Percentiles rank a stretch among this genome's conserved stretches.
Conservation (phyloP, 2,329 filamentous ascomycete genomes). For the Sordariomycetes sp. region DNA sequence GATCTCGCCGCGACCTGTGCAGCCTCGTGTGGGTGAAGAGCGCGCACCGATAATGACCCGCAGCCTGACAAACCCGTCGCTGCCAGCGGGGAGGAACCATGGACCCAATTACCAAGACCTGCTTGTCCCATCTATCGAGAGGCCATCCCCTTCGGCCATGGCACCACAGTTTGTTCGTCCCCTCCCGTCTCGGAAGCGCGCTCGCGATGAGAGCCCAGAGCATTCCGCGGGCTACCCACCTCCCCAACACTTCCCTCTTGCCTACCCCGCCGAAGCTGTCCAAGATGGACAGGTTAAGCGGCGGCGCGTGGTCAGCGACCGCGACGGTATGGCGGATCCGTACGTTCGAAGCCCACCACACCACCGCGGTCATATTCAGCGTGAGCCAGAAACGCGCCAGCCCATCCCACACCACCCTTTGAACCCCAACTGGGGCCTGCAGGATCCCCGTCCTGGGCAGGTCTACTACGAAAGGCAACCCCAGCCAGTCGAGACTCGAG, state of each 20-base stretch:
- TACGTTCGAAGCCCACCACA: not conserved
- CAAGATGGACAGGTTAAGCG: slow-evolving; percentile 2
- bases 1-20: not conserved
- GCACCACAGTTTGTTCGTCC: slow-evolving; percentile 3
- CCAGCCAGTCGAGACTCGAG: not conserved
- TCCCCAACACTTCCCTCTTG: not conserved
- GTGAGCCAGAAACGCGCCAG: not conserved
- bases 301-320: not conserved
- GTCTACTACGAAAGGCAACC: not conserved
- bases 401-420: not conserved
- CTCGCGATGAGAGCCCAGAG: slow-evolving; percentile 1
- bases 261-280: not conserved
- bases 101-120: not conserved
- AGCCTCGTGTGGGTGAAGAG: not conserved
- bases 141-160: not conserved
- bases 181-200: slow-evolving; percentile 1
- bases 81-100: not conserved
- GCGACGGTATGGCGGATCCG: not conserved
- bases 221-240: not conserved
- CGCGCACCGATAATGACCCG: slow-evolving; percentile 1
- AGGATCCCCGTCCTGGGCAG: not conserved
- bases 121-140: slow-evolving; percentile 4
- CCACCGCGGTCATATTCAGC: not conserved
- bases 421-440: not conserved
- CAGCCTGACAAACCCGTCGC: not conserved